Conservation (phyloP, 495 filamentous ascomycete genomes). For the Penicillium chermesinum region DNA sequence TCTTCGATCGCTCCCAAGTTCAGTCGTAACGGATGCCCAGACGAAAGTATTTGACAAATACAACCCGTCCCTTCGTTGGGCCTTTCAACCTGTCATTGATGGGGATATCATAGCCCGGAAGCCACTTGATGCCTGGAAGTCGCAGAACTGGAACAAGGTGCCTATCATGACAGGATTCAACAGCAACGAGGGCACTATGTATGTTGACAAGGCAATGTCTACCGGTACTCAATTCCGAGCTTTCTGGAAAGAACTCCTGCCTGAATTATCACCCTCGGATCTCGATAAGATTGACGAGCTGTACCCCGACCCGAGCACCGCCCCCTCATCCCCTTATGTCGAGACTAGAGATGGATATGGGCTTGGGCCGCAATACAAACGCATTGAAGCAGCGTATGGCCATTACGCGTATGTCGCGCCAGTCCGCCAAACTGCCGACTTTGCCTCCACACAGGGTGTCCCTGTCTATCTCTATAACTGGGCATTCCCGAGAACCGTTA, state of each 20-base stretch:
- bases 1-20: conserved; percentile 45
- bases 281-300: conserved; percentile 46
- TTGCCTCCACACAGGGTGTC: conserved; percentile 33
- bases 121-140: conserved; percentile 52
- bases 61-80: conserved; percentile 53
- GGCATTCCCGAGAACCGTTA: conserved; percentile 43
- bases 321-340: conserved; percentile 29
- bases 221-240: conserved; percentile 43
- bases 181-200: conserved; percentile 59
- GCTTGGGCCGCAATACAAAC: conserved; percentile 51
- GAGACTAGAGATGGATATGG: conserved; percentile 30
- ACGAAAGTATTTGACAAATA: conserved; percentile 49
- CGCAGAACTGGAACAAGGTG: conserved; percentile 48
- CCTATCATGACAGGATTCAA: conserved; percentile 63
- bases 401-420: conserved; percentile 66
- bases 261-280: conserved; percentile 41
- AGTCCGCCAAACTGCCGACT: conserved; percentile 55
- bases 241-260: conserved; percentile 55
- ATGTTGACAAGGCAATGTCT: conserved; percentile 45
- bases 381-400: conserved; percentile 57
- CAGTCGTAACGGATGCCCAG: conserved; percentile 44
- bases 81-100: conserved; percentile 66
- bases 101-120: conserved; percentile 49
- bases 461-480: conserved; percentile 57
- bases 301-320: conserved; percentile 52